Percentiles rank a stretch among this genome's conserved stretches.
These are phyloP conservation scores for Mycena haematopus DNA, from an alignment of 768 basidiomycete genomes.

Conservation along the genomic window DNA sequence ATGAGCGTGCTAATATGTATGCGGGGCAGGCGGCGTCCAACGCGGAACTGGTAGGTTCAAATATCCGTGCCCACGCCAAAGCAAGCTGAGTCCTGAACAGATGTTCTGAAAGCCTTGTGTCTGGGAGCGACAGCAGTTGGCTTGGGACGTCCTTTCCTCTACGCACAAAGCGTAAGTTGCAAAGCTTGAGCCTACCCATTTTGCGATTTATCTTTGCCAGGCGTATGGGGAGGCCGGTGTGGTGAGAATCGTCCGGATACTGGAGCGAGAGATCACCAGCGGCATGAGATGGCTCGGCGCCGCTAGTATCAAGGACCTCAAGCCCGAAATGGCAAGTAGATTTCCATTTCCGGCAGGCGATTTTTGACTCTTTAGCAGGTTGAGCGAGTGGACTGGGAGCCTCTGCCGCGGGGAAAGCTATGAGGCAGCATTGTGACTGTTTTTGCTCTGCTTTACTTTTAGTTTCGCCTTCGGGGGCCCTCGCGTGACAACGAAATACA, in stretches of 20 bases:
- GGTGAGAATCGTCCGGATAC: constrained; percentile 65
- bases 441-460: too few relatives aligned
- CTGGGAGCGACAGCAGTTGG: constrained; percentile 89
- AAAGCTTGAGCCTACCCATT: neutral
- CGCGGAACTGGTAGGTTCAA: constrained; percentile 72
- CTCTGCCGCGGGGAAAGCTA: constrained; percentile 35
- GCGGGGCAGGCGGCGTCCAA: constrained; percentile 57
- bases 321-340: constrained; percentile 71
- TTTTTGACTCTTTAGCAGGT: constrained; percentile 44
- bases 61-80: neutral
- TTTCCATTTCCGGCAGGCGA: neutral
- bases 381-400: constrained; percentile 74
- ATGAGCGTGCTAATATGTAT: neutral
- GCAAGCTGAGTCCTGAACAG: constrained; percentile 39
- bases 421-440: neutral
- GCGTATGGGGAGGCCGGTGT: constrained; percentile 81
- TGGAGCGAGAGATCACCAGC: constrained; percentile 79
- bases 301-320: constrained; percentile 64
- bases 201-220: constrained; percentile 41
- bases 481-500: too few relatives aligned
- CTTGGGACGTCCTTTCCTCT: constrained; percentile 85
- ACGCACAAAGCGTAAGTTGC: constrained; percentile 75
- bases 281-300: constrained; percentile 82
- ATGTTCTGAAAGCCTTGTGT: constrained; percentile 90
- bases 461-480: too few relatives aligned